Evolutionary conservation across 2,329 filamentous ascomycete species (phyloP).

Genomic region (Nigrospora osmanthi): DNA sequence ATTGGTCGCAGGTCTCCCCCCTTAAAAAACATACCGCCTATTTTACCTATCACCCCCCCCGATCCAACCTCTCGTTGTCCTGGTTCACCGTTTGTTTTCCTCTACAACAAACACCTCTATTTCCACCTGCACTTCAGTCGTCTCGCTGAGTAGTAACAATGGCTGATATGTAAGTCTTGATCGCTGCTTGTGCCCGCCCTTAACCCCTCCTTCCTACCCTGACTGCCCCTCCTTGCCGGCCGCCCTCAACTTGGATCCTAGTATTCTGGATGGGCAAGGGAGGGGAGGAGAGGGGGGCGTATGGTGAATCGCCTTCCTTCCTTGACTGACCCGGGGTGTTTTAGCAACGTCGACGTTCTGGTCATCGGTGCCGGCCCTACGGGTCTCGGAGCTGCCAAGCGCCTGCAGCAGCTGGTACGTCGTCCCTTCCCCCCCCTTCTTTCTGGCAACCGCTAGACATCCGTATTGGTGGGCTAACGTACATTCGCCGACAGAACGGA

Average conservation of each 20-base stretch:
- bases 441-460: slow-evolving; percentile 17
- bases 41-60: background rate
- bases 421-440: background rate
- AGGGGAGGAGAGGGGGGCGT: no score
- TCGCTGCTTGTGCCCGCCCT: no score
- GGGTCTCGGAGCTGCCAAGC: slow-evolving; percentile 95
- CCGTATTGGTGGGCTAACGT: slow-evolving; percentile 8
- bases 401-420: slow-evolving; percentile 88
- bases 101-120: background rate
- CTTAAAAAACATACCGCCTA: no score
- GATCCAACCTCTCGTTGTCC: background rate
- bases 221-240: no score
- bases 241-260: no score
- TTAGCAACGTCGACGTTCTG: slow-evolving; percentile 87
- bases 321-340: background rate
- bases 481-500: slow-evolving; percentile 53
- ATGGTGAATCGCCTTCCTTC: background rate
- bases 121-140: no score
- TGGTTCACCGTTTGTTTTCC: background rate
- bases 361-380: slow-evolving; percentile 97
- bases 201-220: no score
- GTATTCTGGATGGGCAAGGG: no score
- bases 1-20: no score
- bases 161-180: slow-evolving; percentile 2
- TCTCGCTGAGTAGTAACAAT: slow-evolving; percentile 1